Base-by-base conservation (phyloP, 2,329 filamentous ascomycete genomes). In the Thielaviopsis cerberus region DNA sequence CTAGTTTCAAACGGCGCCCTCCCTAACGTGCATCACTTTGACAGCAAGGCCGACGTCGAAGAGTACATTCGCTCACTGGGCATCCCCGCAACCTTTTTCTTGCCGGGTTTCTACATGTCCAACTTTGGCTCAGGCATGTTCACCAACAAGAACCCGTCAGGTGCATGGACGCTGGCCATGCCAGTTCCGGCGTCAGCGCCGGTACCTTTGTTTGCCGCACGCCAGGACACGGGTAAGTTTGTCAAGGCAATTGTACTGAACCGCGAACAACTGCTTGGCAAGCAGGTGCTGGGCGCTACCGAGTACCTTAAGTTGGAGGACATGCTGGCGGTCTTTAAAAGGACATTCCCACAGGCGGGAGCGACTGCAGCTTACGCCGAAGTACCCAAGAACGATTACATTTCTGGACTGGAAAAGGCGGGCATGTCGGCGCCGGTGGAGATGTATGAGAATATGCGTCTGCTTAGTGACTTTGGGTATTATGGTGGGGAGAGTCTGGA, bases 1-100 rank as follows among this genome's bases (percentile, higher is more conserved):
- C 1, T n/a, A 62, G 57, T 70, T 3, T 65, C 70, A 48, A 66
- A 67, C 0, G 74, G 73, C 1, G 65, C 63, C 0, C 65, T 75
- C 1, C 48, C 65, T 3, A 63, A 70, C 20, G 72, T 76, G 6
- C 61, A 67, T 53, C 74, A 77, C 59, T 83, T 83, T 60, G 79
- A 82, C 63, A 69, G 68, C 60, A 83, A 83, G 65, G 75, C 77
- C 26, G 67, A 74, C 30, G 72, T 78, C 13, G 78, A 81, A 62
- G 61, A 70, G n/a, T 80, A 82, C 62, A 79, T 82, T 58, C 74
- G 76, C 11, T 58, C 63, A 0, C 67, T 74, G 1, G 72, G 71
- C 0, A 66, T 82, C 1, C 72, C 73, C 1, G 71, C 70, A 11
- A 73, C 77, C 0, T 81, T 80, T 64, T 73, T 76, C 59, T 67